A percentile compares a stretch with the other conserved stretches of the same genome.
phyloP scores from a whole-genome alignment of 176 grass and related monocot species.

The Themeda triandra region DNA sequence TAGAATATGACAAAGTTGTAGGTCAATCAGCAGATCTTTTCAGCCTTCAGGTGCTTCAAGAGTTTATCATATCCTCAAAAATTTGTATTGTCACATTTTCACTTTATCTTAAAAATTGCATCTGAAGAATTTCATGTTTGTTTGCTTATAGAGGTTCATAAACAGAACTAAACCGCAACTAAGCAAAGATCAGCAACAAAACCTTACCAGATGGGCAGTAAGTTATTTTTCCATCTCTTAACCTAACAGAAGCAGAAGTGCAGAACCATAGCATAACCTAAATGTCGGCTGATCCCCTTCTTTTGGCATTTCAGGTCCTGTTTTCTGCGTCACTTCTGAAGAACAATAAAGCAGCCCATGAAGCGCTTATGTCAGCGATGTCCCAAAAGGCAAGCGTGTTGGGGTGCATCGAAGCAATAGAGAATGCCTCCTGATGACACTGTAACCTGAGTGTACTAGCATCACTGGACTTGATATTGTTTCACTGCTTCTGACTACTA shows the following conservation, averaged over 20 bases:
- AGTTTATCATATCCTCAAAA: neutral
- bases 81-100: neutral
- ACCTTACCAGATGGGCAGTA: slow-evolving; percentile 98
- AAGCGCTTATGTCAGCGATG: slow-evolving; percentile 80
- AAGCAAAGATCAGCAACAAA: slow-evolving; percentile 85
- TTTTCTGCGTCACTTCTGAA: slow-evolving; percentile 84
- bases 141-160: slow-evolving; percentile 64
- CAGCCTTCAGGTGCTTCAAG: slow-evolving; percentile 61
- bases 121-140: neutral
- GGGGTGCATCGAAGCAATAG: slow-evolving; percentile 88
- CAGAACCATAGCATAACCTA: neutral
- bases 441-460: neutral
- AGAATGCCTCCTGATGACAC: slow-evolving; percentile 53
- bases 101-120: neutral
- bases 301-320: slow-evolving; percentile 52
- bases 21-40: slow-evolving; percentile 93
- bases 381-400: slow-evolving; percentile 68
- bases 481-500: neutral
- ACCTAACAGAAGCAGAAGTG: neutral
- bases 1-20: slow-evolving; percentile 89
- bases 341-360: slow-evolving; percentile 71
- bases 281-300: neutral
- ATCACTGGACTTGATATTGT: neutral
- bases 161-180: slow-evolving; percentile 74
- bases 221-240: slow-evolving; percentile 21